Conservation (phyloP, 306 rosid genomes). For the Pueraria montana region DNA sequence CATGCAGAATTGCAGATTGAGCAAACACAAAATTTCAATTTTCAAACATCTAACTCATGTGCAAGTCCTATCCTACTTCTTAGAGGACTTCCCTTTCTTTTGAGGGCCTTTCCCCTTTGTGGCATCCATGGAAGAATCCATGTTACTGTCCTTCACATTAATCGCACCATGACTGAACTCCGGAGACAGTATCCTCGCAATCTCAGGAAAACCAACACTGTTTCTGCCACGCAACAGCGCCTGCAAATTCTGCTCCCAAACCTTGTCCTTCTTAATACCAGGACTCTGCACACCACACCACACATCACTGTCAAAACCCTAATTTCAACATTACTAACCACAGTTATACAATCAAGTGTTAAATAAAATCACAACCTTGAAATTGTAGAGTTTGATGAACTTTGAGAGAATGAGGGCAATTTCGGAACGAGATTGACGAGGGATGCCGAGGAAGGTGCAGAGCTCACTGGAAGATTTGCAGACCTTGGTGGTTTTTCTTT, state of each 20-base stretch:
- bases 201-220: constrained; percentile 62
- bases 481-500: constrained; percentile 44
- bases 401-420: constrained; percentile 57
- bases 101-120: constrained; percentile 54
- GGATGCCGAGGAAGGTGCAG: constrained; percentile 64
- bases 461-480: constrained; percentile 57
- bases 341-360: neutral
- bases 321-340: neutral
- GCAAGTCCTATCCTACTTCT: constrained; percentile 58
- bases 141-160: constrained; percentile 47
- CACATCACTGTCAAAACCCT: constrained; percentile 21
- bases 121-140: constrained; percentile 47
- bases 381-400: constrained; percentile 69
- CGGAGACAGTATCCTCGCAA: constrained; percentile 65
- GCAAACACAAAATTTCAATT: too few relatives aligned
- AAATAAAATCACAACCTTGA: constrained; percentile 51
- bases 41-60: neutral
- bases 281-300: constrained; percentile 65
- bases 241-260: constrained; percentile 74
- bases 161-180: constrained; percentile 62
- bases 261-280: constrained; percentile 67
- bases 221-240: constrained; percentile 62
- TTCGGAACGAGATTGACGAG: constrained; percentile 62
- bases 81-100: constrained; percentile 53
- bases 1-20: too few relatives aligned